Evolutionary conservation across 2,329 filamentous ascomycete species (phyloP), one percentile per base, ranked within the genome.

Genomic region (Myriosclerotinia curreyana): DNA sequence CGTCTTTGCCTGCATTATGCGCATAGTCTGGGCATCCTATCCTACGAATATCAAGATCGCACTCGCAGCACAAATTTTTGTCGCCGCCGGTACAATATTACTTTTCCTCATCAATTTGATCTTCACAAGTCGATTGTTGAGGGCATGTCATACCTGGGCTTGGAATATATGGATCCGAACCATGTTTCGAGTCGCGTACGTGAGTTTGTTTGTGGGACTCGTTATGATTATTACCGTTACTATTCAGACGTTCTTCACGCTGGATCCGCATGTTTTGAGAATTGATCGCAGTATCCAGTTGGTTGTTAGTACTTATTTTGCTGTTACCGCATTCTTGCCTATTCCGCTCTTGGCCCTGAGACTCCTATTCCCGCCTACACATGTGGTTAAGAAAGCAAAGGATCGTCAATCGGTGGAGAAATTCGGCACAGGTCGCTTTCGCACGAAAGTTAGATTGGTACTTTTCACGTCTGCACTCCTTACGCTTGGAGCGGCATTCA

Each of bases 21-120:
- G 82, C 20, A 83, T 84, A 12, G 79, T 74, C 7, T 84, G 81
- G 81, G 38, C 53, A 12, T 38, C 38, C 5, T 34, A 63, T 20
- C 61, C 52, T 1, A 15, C 7, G 22, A 63, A 63, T 14, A 36
- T 51, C n/a, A 34, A 36, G 9, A 28, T 63, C 22, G 61, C 44
- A 17, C 42, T 63, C 20, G 44, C 61, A 1, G 61, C 61, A 1
- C 53, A 58, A n/a, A 28, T 63, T 2, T 63, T 63, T 25, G 53
- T 69, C 31, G 65, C 67, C 9, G 68, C 62, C 11, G 69, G 68
- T 25, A 85, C 92, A 15, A 75, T 95, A 46, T 76, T 96, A 9
- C 78, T 96, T 36, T 93, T 90, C 75, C 77, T 93, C 70, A 79
- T 92, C 75, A 94, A 96, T 77, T 77, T 96, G 48, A 77, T 95